Conservation (phyloP, 2,329 filamentous ascomycete species). For the Talaromyces sp. region DNA sequence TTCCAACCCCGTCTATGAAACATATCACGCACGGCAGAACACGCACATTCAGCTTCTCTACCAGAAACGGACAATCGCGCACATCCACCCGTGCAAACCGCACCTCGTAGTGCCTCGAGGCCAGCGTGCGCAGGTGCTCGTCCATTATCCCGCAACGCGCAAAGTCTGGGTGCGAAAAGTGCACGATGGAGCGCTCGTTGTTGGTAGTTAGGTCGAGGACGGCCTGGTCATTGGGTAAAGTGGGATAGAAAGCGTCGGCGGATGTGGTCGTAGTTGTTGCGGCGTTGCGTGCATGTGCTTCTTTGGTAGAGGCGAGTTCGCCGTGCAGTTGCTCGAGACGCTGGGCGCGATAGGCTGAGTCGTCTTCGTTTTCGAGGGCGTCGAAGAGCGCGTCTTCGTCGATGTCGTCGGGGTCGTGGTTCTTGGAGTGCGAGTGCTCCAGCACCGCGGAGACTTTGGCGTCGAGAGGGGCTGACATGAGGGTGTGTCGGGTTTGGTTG, state of each 20-base stretch:
- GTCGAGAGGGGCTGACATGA: constrained; percentile 10
- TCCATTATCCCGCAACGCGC: constrained; percentile 58
- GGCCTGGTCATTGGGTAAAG: constrained; percentile 47
- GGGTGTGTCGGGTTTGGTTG: too few species aligned
- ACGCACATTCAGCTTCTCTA: constrained; percentile 40
- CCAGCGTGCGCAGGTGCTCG: constrained; percentile 46
- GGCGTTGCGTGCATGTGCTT: constrained; percentile 33
- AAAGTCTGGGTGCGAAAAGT: constrained; percentile 62
- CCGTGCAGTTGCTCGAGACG: constrained; percentile 56
- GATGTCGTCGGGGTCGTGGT: constrained; percentile 35
- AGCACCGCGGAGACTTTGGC: constrained; percentile 11
- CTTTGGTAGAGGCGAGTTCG: constrained; percentile 47
- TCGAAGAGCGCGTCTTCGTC: constrained; percentile 58
- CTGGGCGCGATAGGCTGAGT: constrained; percentile 50
- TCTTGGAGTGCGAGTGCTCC: constrained; percentile 25
- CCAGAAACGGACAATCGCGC: constrained; percentile 41
- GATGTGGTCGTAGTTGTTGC: constrained; percentile 1
- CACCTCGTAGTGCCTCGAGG: constrained; percentile 33
- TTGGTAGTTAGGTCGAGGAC: constrained; percentile 57
- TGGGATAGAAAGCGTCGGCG: constrained; percentile 26
- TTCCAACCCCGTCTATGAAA: constrained; percentile 41
- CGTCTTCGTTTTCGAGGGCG: constrained; percentile 48
- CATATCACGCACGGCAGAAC: constrained; percentile 45
- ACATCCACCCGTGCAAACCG: constrained; percentile 43
- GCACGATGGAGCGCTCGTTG: constrained; percentile 52